Evolutionary conservation across 331 rosid species (phyloP).

Genomic region (Telfairia occidentalis): DNA sequence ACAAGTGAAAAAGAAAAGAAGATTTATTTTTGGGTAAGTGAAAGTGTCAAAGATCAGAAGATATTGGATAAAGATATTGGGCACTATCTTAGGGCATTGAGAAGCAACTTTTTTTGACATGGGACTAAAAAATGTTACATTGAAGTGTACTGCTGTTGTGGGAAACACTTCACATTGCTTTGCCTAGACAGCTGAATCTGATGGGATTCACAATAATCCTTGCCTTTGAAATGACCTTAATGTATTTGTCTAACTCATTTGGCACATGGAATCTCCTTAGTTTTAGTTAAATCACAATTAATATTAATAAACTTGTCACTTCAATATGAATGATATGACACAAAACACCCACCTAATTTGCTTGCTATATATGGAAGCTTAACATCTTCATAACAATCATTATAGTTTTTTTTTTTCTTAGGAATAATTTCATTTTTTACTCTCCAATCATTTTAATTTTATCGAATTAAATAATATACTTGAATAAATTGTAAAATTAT

Average conservation of each 20-base stretch:
- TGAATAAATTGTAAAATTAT: neutral
- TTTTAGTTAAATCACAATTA: constrained; percentile 9
- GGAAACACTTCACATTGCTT: constrained; percentile 48
- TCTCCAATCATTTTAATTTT: neutral
- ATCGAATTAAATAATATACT: neutral
- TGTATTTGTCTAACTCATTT: constrained; percentile 26
- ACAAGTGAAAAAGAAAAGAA: neutral
- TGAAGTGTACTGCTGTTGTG: constrained; percentile 20
- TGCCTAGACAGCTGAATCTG: constrained; percentile 30
- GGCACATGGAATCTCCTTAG: constrained; percentile 10
- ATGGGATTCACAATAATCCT: constrained; percentile 34
- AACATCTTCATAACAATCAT: constrained; percentile 42
- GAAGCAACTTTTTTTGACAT: neutral
- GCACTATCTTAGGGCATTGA: neutral
- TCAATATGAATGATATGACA: neutral
- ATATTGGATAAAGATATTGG: neutral
- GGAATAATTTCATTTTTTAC: neutral
- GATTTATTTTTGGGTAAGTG: neutral
- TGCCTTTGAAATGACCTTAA: constrained; percentile 43
- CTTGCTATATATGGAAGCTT: constrained; percentile 36
- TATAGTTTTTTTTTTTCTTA: neutral
- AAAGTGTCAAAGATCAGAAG: neutral
- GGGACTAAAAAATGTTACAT: constrained; percentile 16
- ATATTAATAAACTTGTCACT: constrained; percentile 1
- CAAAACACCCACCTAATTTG: neutral